Evolutionary conservation across 495 filamentous ascomycete genomes (phyloP).

Genomic region (Penicillium flavigenum): DNA sequence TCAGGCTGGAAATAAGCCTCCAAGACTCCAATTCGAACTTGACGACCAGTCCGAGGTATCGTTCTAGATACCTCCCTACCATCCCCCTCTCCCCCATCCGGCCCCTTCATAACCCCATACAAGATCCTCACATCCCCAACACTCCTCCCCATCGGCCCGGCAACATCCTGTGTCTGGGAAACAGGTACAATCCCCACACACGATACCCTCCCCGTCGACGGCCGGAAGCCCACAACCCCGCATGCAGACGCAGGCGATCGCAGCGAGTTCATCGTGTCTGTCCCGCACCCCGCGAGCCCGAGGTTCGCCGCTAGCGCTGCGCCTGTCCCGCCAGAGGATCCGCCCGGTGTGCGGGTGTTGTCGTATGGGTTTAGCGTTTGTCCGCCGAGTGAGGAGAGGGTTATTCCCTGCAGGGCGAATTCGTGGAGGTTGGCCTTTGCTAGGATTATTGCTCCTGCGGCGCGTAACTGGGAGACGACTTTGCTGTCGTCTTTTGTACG

Average conservation of each 20-base stretch:
- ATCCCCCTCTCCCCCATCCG: not conserved
- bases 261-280: slow-evolving; percentile 64
- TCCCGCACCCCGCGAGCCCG: slow-evolving; percentile 57
- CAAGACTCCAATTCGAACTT: slow-evolving; percentile 46
- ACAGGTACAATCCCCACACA: slow-evolving; percentile 57
- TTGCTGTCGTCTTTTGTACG: slow-evolving; percentile 41
- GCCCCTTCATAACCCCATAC: slow-evolving; percentile 54
- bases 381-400: slow-evolving; percentile 58
- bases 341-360: slow-evolving; percentile 58
- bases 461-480: slow-evolving; percentile 44
- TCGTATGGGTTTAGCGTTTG: slow-evolving; percentile 67
- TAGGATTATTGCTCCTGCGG: slow-evolving; percentile 62
- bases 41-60: slow-evolving; percentile 30
- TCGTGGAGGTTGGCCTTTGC: slow-evolving; percentile 68
- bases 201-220: slow-evolving; percentile 57
- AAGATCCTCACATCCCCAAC: slow-evolving; percentile 54
- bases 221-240: slow-evolving; percentile 58
- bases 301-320: slow-evolving; percentile 60
- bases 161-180: slow-evolving; percentile 59
- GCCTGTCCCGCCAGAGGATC: slow-evolving; percentile 61
- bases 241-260: slow-evolving; percentile 63
- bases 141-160: slow-evolving; percentile 58
- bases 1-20: slow-evolving; percentile 42
- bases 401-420: slow-evolving; percentile 61
- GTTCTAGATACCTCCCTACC: slow-evolving; percentile 18